A percentile compares a stretch with the other conserved stretches of the same genome.
Conservation (phyloP, 768 basidiomycete species). For the Hebeloma cylindrosporum region DNA sequence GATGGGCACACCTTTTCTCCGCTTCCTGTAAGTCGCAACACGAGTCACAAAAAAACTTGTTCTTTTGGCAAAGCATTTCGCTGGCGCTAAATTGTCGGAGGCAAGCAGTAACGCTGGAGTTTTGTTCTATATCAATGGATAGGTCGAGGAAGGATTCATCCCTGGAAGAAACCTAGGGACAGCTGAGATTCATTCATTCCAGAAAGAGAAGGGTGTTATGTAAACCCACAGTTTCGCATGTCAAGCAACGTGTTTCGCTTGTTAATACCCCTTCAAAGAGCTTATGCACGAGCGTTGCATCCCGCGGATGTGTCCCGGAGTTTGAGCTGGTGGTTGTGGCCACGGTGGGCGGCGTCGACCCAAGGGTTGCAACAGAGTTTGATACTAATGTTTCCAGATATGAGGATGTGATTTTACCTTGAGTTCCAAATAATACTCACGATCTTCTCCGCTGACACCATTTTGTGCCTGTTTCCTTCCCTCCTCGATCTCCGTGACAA, state of each 20-base stretch:
- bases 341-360: slow-evolving; percentile 41
- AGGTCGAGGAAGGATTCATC: slow-evolving; percentile 97
- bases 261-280: slow-evolving; percentile 94
- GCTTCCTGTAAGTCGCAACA: slow-evolving; percentile 98
- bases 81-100: slow-evolving; percentile 95
- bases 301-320: slow-evolving; percentile 45
- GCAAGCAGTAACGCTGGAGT: slow-evolving; percentile 94
- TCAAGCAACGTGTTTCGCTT: slow-evolving; percentile 96
- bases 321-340: slow-evolving; percentile 45
- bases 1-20: slow-evolving; percentile 78
- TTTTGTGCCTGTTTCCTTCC: slow-evolving; percentile 50
- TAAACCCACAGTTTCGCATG: slow-evolving; percentile 87
- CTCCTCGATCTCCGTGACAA: slow-evolving; percentile 90
- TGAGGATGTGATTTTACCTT: slow-evolving; percentile 6
- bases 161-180: slow-evolving; percentile 76
- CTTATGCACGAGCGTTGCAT: slow-evolving; percentile 81
- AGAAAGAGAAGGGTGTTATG: slow-evolving; percentile 7
- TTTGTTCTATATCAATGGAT: slow-evolving; percentile 99
- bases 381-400: slow-evolving; percentile 45
- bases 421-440: slow-evolving; percentile 56
- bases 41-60: slow-evolving; percentile 98
- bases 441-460: slow-evolving; percentile 52
- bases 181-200: slow-evolving; percentile 12
- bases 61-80: slow-evolving; percentile 97
- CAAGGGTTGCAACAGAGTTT: slow-evolving; percentile 56